Conservation (phyloP, 257 asterid species). For the Gentiana dahurica region DNA sequence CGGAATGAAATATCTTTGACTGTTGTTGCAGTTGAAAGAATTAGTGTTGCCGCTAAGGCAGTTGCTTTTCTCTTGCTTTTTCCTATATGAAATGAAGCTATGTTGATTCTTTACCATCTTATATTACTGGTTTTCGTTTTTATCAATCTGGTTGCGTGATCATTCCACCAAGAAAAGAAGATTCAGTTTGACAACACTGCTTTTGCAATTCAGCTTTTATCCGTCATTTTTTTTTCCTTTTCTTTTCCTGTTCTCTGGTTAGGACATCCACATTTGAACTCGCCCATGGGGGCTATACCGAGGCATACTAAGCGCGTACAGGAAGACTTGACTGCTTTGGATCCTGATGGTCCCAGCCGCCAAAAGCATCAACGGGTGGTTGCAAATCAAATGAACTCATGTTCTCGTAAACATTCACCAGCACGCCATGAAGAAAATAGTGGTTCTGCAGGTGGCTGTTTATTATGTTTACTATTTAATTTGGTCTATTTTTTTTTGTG, state of each 20-base stretch:
- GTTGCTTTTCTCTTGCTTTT: background rate
- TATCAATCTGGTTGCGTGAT: background rate
- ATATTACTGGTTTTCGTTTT: background rate
- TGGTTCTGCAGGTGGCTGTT: slow-evolving; percentile 3
- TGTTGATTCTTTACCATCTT: background rate
- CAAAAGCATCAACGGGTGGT: slow-evolving; percentile 8
- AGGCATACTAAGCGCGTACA: slow-evolving; percentile 3
- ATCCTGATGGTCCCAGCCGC: slow-evolving; percentile 1
- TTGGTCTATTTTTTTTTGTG: too few species aligned
- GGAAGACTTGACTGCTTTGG: slow-evolving; percentile 1
- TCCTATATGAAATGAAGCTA: background rate
- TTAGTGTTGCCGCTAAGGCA: background rate
- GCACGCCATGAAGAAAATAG: slow-evolving; percentile 2
- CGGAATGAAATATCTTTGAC: background rate
- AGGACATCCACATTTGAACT: slow-evolving; percentile 6
- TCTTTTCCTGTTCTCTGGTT: background rate
- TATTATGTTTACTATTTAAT: background rate
- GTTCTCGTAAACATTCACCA: slow-evolving; percentile 1
- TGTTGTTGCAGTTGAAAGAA: background rate
- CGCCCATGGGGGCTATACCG: slow-evolving; percentile 6
- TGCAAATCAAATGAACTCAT: background rate
- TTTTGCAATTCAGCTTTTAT: background rate
- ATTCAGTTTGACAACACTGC: background rate
- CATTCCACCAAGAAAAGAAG: background rate
- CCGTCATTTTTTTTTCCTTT: background rate